These are phyloP conservation scores for Auricularia cornea DNA, from an alignment of 768 basidiomycete species.

Conservation along the genomic window DNA sequence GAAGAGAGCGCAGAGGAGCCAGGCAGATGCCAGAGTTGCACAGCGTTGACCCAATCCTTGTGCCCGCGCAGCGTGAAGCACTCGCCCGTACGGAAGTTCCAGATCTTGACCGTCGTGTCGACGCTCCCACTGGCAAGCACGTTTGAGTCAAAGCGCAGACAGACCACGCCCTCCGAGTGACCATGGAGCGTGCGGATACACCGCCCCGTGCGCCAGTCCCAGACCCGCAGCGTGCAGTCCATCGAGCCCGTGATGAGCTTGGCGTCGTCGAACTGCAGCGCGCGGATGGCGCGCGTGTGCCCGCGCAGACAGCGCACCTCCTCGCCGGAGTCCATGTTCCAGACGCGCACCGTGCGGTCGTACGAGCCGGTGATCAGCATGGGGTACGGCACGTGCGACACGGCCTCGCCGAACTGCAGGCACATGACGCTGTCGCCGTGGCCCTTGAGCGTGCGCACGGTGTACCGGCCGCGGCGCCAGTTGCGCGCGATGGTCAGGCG, in stretches of 20 bases:
- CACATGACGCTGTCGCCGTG: conserved; percentile 98
- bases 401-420: conserved; percentile 83
- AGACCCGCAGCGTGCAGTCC: conserved; percentile 92
- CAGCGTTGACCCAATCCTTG: conserved; percentile 92
- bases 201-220: conserved; percentile 89
- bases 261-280: conserved; percentile 90
- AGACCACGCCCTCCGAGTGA: conserved; percentile 86
- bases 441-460: conserved; percentile 76
- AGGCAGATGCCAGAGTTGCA: conserved; percentile 74
- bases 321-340: conserved; percentile 90
- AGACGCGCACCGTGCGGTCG: conserved; percentile 87
- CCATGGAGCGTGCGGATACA: conserved; percentile 84
- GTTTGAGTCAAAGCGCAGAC: conserved; percentile 84
- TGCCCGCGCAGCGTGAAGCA: conserved; percentile 93
- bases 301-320: conserved; percentile 79
- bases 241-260: conserved; percentile 95
- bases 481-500: conserved; percentile 94
- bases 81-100: conserved; percentile 87
- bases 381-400: conserved; percentile 77
- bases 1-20: conserved; percentile 2
- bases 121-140: conserved; percentile 89
- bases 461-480: conserved; percentile 90
- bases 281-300: conserved; percentile 85
- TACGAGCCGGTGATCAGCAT: conserved; percentile 97
- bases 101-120: conserved; percentile 90